A percentile compares a stretch with the other conserved stretches of the same genome.
These are phyloP conservation scores for Lachnellula arida DNA, from an alignment of 2,329 filamentous ascomycete genomes.

Conservation along the genomic window DNA sequence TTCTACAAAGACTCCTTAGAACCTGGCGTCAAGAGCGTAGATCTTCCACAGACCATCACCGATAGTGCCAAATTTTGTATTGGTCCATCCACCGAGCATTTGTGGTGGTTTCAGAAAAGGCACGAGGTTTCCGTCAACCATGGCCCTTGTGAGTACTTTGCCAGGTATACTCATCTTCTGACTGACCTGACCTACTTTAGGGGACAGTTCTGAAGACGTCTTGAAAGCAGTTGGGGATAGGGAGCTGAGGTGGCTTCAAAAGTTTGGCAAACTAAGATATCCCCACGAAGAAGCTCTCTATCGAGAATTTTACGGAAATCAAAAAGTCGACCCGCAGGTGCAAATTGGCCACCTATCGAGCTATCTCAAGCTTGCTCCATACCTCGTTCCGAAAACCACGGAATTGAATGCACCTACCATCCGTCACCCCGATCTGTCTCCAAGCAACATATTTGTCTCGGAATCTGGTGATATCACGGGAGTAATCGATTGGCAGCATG, in stretches of 20 bases:
- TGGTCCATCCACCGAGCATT: conserved; percentile 21
- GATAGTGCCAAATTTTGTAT: conserved; percentile 13
- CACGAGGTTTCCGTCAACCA: conserved; percentile 14
- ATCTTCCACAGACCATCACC: conserved; percentile 12
- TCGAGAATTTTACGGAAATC: conserved; percentile 14
- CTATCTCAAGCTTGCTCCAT: conserved; percentile 18
- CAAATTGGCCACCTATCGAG: conserved; percentile 14
- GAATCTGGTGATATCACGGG: conserved; percentile 25
- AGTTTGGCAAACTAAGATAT: conserved; percentile 15
- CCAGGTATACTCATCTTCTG: neutral
- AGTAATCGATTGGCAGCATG: conserved; percentile 32
- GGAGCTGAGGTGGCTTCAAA: conserved; percentile 13
- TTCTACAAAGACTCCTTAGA: conserved; percentile 18
- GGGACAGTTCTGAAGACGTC: conserved; percentile 4
- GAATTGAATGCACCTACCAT: conserved; percentile 16
- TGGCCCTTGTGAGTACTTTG: conserved; percentile 16
- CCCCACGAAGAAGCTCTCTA: conserved; percentile 17
- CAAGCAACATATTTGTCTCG: conserved; percentile 32
- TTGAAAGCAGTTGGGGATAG: conserved; percentile 15
- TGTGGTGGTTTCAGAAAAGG: conserved; percentile 19
- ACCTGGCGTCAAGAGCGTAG: conserved; percentile 14
- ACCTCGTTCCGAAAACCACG: conserved; percentile 14
- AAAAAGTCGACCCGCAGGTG: conserved; percentile 15
- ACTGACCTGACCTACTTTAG: conserved; percentile 10
- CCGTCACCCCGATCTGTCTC: conserved; percentile 20